Conservation (phyloP, 1,284 basidiomycete genomes). For the Moesziomyces sp. region DNA sequence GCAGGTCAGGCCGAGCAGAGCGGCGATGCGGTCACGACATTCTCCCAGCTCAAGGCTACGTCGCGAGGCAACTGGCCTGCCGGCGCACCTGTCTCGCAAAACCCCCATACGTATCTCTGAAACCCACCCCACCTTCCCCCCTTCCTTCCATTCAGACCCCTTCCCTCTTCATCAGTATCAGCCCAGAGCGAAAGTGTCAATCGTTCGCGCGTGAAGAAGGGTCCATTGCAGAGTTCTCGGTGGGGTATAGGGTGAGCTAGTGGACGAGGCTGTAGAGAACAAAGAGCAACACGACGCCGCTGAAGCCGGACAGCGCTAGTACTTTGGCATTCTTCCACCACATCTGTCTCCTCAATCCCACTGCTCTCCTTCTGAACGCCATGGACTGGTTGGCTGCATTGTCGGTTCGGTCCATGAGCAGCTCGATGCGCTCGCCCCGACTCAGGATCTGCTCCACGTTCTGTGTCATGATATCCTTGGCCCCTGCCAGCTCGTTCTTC, state of each 20-base stretch:
- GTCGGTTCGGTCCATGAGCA: slow-evolving; percentile 97
- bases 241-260: slow-evolving; percentile 2
- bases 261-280: slow-evolving; percentile 35
- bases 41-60: slow-evolving; percentile 22
- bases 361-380: slow-evolving; percentile 91
- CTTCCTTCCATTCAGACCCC: too few relatives aligned
- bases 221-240: not conserved
- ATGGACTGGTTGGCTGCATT: slow-evolving; percentile 93
- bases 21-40: slow-evolving; percentile 5
- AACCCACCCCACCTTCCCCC: too few relatives aligned
- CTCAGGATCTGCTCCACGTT: slow-evolving; percentile 79
- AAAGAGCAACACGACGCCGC: slow-evolving; percentile 74
- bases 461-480: slow-evolving; percentile 93
- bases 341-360: slow-evolving; percentile 87
- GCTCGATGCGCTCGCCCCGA: slow-evolving; percentile 92
- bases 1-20: not conserved
- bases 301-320: slow-evolving; percentile 77
- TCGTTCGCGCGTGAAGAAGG: not conserved
- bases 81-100: slow-evolving; percentile 29
- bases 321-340: slow-evolving; percentile 85
- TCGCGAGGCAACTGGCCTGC: slow-evolving; percentile 37
- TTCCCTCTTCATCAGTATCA: too few relatives aligned
- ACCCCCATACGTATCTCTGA: slow-evolving; percentile 22
- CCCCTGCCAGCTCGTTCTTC: slow-evolving; percentile 87
- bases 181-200: too few relatives aligned